Evolutionary conservation across 148 eudicot species (phyloP).

Genomic region (Chenopodium formosanum): DNA sequence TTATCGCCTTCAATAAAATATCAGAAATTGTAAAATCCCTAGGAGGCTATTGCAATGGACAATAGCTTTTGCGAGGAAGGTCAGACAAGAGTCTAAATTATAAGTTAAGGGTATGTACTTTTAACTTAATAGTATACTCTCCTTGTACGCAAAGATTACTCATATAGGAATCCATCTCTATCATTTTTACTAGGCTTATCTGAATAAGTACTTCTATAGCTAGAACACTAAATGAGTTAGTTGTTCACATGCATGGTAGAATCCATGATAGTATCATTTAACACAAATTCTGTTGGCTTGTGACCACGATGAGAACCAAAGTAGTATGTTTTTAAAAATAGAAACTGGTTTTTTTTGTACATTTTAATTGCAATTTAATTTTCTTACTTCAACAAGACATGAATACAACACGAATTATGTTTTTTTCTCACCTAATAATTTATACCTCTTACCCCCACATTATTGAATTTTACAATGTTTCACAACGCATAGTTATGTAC

Average conservation of each 20-base stretch:
- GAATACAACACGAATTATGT: not conserved
- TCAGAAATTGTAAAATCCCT: too few species aligned
- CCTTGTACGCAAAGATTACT: not conserved
- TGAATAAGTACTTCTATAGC: not conserved
- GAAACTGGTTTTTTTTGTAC: not conserved
- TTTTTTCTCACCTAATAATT: slow-evolving; percentile 15
- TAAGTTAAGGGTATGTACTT: not conserved
- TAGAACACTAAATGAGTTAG: not conserved
- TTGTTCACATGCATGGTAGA: not conserved
- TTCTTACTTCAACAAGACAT: not conserved
- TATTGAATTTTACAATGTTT: not conserved
- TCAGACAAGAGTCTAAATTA: too few species aligned
- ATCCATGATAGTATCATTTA: not conserved
- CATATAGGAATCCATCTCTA: not conserved
- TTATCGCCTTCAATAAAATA: too few species aligned
- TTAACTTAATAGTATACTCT: too few species aligned
- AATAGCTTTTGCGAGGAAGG: too few species aligned
- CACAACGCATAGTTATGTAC: not conserved
- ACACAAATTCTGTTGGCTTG: too few species aligned
- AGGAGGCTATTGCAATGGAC: too few species aligned
- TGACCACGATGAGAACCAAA: not conserved
- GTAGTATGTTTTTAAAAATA: not conserved
- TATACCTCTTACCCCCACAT: not conserved
- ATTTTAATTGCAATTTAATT: not conserved
- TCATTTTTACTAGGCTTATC: not conserved